Evolutionary conservation across 2,329 filamentous ascomycete genomes (phyloP), one percentile per base, ranked within the genome.

Genomic region (Monosporascus sp.): DNA sequence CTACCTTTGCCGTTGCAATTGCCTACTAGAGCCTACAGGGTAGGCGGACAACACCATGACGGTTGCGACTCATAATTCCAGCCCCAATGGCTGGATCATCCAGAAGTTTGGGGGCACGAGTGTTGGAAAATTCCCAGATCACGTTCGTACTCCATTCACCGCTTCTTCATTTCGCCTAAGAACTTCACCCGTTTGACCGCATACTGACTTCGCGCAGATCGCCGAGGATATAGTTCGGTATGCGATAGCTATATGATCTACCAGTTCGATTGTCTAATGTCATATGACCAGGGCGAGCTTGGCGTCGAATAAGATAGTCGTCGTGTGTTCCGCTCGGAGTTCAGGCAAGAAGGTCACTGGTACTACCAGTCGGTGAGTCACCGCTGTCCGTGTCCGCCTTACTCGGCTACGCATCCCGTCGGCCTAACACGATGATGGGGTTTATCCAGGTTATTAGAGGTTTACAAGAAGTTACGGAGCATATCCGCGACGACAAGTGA

Each of bases 51-150:
- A 43, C 14, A 8, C 55, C 37, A 57, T 62, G 54, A 60, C 60
- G 25, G 38, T 52, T 15, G 49, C 52, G 45, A 44, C 47, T 35
- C 52, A 55, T 48, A 74, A 74, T 54, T 59, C 65, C 50, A 68
- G 63, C 46, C 56, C 53, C 47, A 74, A 76, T 58, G 78, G 78
- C 60, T 96, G 91, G 92, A 80, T 96, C 31, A 88, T 97, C 49
- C 91, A 96, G 70, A 97, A 97, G 72, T 96, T 96, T 70, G 92
- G 92, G 57, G 93, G 93, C 49, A 99, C 93, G 50, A 96, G 90
- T 67, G 89, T 97, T 49, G 94, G 93, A 63, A 97, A 97, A 74
- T 96, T 96, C 65, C 87, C 92, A 50, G 80, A 83, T 61, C 87
- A 87, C 72, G 78, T 81, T 65, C 54, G 73, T 71, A 37, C 14